Base-by-base conservation (phyloP, 2,329 filamentous ascomycete species). In the Fusarium buxicola region DNA sequence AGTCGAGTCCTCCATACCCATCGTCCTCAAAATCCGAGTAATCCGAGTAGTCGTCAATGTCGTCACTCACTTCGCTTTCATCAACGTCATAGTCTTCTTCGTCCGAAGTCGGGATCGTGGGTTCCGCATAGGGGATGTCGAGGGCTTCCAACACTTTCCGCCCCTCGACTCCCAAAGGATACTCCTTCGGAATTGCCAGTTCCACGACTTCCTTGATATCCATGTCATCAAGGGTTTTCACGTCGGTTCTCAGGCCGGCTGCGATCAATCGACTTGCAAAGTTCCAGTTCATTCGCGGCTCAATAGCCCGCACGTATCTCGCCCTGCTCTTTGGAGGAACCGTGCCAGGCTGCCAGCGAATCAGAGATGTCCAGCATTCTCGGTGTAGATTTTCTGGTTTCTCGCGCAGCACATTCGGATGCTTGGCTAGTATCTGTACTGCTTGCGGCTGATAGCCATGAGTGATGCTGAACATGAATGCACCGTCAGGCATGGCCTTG, bases 391-490 rank as follows among this genome's bases (percentile, higher is more conserved):
- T 55, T 40, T 66, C 63, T 36, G 67, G 60, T 16, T 62, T 63
- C 16, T 57, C 55, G 8, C 48, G 45, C 28, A 71, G 38, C 25
- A 60, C 58, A 16, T 68, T n/a, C 8, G 67, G 69, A 45, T 71
- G 61, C 47, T 66, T 70, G 8, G 60, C 53, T 21, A 71, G 52
- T 41, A 71, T 71, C 30, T 71, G 69, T 7, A 70, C 49, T 12
- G 67, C 54, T 40, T 71, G 69, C n/a, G 63, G 60, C 13, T 71
- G 69, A 36, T 70, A 71, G 3, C 60, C 55, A 47, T 69, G 66
- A 21, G 60, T 66, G 54, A 71, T 67, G 10, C 63, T 63, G 55
- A 66, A 71, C 59, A 71, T 71, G 38, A 71, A 68, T 31, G 69
- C 69, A 7, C 69, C 69, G 15, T 71, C 63, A 25, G 69, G 69